Percentiles rank a stretch among this genome's conserved stretches.
Conservation (phyloP, 257 asterid species). For the Linderniella brevidens region DNA sequence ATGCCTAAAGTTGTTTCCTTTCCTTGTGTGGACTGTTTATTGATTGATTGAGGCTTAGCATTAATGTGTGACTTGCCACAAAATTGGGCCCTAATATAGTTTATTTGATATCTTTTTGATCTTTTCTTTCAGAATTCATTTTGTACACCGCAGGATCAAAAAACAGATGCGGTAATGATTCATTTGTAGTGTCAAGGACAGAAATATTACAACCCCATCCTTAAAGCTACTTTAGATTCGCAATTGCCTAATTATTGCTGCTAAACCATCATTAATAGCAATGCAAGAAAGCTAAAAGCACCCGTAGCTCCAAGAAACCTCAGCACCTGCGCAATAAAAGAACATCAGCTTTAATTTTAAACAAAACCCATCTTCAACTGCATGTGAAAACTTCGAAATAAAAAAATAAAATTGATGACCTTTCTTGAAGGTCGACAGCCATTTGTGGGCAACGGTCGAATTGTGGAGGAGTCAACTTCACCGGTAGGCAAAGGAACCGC, state of each 20-base stretch:
- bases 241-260: slow-evolving; percentile 13
- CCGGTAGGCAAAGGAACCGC: slow-evolving; percentile 96
- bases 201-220: slow-evolving; percentile 26
- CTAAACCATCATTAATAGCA: slow-evolving; percentile 30
- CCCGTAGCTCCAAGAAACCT: slow-evolving; percentile 22
- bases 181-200: slow-evolving; percentile 42
- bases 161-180: slow-evolving; percentile 21
- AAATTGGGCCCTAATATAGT: too few species aligned
- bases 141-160: too few species aligned
- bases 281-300: slow-evolving; percentile 25
- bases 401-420: slow-evolving; percentile 16
- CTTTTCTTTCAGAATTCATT: too few species aligned
- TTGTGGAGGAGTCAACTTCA: slow-evolving; percentile 86
- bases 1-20: too few species aligned
- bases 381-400: neutral
- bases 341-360: neutral
- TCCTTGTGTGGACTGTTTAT: too few species aligned
- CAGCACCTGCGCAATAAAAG: slow-evolving; percentile 40
- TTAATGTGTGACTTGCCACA: too few species aligned
- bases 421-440: slow-evolving; percentile 17
- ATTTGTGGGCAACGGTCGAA: slow-evolving; percentile 51
- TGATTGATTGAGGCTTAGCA: too few species aligned
- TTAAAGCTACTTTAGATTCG: slow-evolving; percentile 42
- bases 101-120: too few species aligned
- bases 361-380: too few species aligned